Evolutionary conservation across 768 basidiomycete genomes (phyloP), one percentile per base, ranked within the genome.

Genomic region (Gyrodon lividus): DNA sequence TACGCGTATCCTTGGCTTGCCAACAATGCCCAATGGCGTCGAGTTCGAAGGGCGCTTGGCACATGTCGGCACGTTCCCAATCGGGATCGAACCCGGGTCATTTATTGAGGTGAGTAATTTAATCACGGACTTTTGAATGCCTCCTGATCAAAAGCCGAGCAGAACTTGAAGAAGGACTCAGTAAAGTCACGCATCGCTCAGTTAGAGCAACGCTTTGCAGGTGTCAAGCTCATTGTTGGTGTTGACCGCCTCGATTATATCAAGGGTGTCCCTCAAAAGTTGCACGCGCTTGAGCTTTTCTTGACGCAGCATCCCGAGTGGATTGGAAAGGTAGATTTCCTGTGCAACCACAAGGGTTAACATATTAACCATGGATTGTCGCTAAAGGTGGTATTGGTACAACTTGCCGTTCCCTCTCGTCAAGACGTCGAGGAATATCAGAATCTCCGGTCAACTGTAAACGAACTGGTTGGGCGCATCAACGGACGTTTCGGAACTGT

Each of bases 381-480:
- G 31, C 14, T 46, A 19, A 46, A 92, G 89, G 90, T 98, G 51
- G 97, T 99, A 2, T 78, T 99, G 40, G 93, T 92, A 8, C 97
- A 99, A 72, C 83, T 99, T 5, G 97, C 97, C 7, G 95, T 99
- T 8, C 97, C 97, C 3, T 98, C 95, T 6, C 80, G 97, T 22
- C 94, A 97, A 70, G 97, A 98, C 65, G 97, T 99, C 46, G 97
- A 99, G 71, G 97, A 99, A 72, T 99, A 99, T 67, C 97, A 99
- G 70, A 98, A 98, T 72, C 72, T 98, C 53, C 84, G 97, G 14
- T 85, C 93, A 16, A 92, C 89, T 2, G 94, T 98, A 47, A 98
- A 98, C 75, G 95, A 99, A 69, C 83, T 99, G 43, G 97, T 99
- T 26, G 97, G 97, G 2, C 84, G 96, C 22, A 98, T 99, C 73